Conservation (phyloP, 371 early-diverging fungal species). For the Cladochytrium tenue region DNA sequence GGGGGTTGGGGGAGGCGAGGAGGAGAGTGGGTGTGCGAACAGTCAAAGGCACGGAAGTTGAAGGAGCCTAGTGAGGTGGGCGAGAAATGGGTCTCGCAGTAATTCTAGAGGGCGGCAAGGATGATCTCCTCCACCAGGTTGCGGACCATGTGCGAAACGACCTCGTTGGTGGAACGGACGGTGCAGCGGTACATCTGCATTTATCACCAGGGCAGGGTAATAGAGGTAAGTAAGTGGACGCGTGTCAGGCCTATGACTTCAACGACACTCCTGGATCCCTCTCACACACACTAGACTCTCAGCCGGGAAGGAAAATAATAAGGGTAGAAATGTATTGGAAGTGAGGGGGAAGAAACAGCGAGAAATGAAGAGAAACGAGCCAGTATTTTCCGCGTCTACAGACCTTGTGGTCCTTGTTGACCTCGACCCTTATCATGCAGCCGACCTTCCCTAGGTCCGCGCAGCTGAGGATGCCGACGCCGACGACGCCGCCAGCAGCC, state of each 20-base stretch:
- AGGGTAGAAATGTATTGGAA: neutral
- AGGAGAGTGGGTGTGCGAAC: no score
- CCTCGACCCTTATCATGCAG: conserved; percentile 85
- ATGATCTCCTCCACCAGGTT: conserved; percentile 26
- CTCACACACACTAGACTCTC: neutral
- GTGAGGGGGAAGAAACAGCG: neutral
- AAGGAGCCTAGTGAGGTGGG: no score
- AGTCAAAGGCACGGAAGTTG: no score
- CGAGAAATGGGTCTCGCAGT: no score
- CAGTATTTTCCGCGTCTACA: no score
- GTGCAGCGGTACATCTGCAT: conserved; percentile 88
- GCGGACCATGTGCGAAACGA: conserved; percentile 55
- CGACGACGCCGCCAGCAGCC: conserved; percentile 84
- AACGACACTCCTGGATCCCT: no score
- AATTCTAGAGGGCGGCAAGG: conserved; percentile 5
- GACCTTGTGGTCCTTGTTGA: conserved; percentile 86
- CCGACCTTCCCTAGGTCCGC: conserved; percentile 83
- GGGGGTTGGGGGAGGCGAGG: no score
- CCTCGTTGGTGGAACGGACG: conserved; percentile 83
- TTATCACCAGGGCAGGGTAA: conserved; percentile 4
- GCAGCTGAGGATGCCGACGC: conserved; percentile 81
- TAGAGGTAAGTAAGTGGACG: no score
- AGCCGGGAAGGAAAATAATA: neutral
- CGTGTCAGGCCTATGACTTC: no score
- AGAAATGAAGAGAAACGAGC: conserved; percentile 9